Percentiles rank a stretch among this genome's conserved stretches.
phyloP scores from a whole-genome alignment of 768 basidiomycete species.

The Lactarius sanguifluus region DNA sequence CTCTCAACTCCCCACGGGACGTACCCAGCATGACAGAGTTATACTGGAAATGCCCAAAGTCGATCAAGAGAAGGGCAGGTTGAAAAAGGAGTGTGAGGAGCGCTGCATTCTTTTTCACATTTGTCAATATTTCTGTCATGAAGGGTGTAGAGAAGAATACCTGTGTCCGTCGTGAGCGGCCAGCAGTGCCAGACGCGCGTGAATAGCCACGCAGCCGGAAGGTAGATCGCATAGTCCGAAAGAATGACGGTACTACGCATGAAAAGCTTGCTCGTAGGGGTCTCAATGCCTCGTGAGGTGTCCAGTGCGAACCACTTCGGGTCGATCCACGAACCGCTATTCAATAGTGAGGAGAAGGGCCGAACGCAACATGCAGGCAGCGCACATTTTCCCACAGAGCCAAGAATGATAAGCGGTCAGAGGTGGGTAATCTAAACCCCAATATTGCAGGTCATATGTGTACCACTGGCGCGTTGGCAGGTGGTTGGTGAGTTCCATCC shows the following conservation, averaged over 20 bases:
- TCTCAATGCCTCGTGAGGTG: slow-evolving; percentile 71
- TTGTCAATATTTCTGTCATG: background rate
- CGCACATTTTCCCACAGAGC: slow-evolving; percentile 75
- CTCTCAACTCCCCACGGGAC: slow-evolving; percentile 26
- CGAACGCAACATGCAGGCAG: slow-evolving; percentile 23
- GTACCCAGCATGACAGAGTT: slow-evolving; percentile 91
- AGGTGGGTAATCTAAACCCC: slow-evolving; percentile 96
- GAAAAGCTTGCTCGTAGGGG: slow-evolving; percentile 61
- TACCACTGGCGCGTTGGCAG: slow-evolving; percentile 82
- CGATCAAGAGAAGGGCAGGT: slow-evolving; percentile 80
- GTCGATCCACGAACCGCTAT: slow-evolving; percentile 51
- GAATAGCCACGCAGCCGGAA: slow-evolving; percentile 72
- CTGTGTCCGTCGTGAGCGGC: slow-evolving; percentile 74
- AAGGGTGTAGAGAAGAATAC: slow-evolving; percentile 41
- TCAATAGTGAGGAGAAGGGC: background rate
- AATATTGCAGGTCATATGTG: slow-evolving; percentile 82
- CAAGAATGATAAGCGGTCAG: slow-evolving; percentile 89
- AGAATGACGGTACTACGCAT: slow-evolving; percentile 78
- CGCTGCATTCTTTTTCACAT: slow-evolving; percentile 53
- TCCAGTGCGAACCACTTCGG: slow-evolving; percentile 71
- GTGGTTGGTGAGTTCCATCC: slow-evolving; percentile 90
- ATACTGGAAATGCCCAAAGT: slow-evolving; percentile 95
- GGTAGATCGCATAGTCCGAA: slow-evolving; percentile 69
- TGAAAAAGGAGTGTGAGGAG: slow-evolving; percentile 74
- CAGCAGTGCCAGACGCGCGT: slow-evolving; percentile 61